Percentiles rank a stretch among this genome's conserved stretches.
phyloP scores from a whole-genome alignment of 179 eudicot genomes.

The Vitellaria paradoxa region DNA sequence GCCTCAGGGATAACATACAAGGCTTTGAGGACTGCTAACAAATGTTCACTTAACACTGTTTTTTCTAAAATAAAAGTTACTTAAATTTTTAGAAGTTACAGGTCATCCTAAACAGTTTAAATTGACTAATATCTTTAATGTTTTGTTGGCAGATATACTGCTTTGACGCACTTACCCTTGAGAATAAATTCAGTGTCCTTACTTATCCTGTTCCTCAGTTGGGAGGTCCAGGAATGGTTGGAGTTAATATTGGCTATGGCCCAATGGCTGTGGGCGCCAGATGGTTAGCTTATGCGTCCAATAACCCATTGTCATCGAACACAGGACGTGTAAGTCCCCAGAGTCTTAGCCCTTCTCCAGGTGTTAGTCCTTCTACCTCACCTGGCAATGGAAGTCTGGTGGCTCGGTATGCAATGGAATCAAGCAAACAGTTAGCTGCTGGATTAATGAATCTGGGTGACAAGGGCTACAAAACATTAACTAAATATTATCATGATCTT shows the following conservation, averaged over 20 bases:
- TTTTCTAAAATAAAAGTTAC: not conserved
- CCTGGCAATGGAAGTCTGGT: slow-evolving; percentile 70
- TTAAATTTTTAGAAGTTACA: not conserved
- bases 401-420: slow-evolving; percentile 89
- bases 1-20: not conserved
- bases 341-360: slow-evolving; percentile 80
- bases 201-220: slow-evolving; percentile 84
- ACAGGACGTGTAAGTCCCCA: slow-evolving; percentile 91
- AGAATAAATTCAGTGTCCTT: slow-evolving; percentile 78
- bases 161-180: slow-evolving; percentile 81
- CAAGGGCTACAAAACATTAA: slow-evolving; percentile 78
- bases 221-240: slow-evolving; percentile 59
- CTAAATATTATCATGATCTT: slow-evolving; percentile 73
- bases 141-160: slow-evolving; percentile 76
- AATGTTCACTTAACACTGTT: not conserved
- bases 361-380: slow-evolving; percentile 88
- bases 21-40: not conserved
- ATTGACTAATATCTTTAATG: slow-evolving; percentile 17
- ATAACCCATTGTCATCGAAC: slow-evolving; percentile 59
- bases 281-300: slow-evolving; percentile 95
- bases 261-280: slow-evolving; percentile 94
- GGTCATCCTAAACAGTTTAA: not conserved
- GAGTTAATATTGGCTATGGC: slow-evolving; percentile 84
- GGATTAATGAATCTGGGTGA: slow-evolving; percentile 81
- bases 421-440: slow-evolving; percentile 86